Base-by-base conservation (phyloP, 495 filamentous ascomycete species). In the Penicillium manginii region DNA sequence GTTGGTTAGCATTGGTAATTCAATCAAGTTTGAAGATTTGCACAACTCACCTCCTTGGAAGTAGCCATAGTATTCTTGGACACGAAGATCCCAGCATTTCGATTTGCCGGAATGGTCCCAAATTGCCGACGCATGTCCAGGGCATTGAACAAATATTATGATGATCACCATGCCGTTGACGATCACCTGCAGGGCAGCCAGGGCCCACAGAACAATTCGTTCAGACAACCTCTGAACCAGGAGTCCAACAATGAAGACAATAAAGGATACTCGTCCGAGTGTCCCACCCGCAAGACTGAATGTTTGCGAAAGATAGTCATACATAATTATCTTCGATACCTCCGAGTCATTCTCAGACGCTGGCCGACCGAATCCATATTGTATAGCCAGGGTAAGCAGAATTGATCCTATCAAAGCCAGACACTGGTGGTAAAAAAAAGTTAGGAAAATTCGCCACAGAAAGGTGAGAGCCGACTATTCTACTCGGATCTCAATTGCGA, bases 41-140 rank as follows among this genome's bases (percentile, higher is more conserved):
- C 3, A 14, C 3, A 9, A 66, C 77, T 60, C 58, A 81, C 76
- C 58, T 48, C 72, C 72, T 22, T 73, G 69, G 37, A 72, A 72
- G 29, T 77, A 76, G 1, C 73, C 69, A 50, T 75, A 80, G 22
- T 76, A 63, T 18, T 78, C 68, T 18, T 78, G 65, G 23, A 81
- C 60, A 43, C 43, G 62, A 0, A 60, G 49, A 47, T 64, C 52
- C 63, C 71, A 71, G 59, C 79, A 81, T 51, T 65, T 65, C 3
- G 57, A 50, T 1, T 73, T 55, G 8, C 75, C 61, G 1, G 45
- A 35, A 3, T 73, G 61, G 12, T 73, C 65, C 80, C 80, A 83
- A 19, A 73, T 73, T 4, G 73, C 69, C 0, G 61, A 66, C 5
- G 58, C 57, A 18, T 78, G 74, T 12, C 63, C 61, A 2, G 61